Evolutionary conservation across 2,329 filamentous ascomycete species (phyloP).

Genomic region (Coniochaeta prunicola): DNA sequence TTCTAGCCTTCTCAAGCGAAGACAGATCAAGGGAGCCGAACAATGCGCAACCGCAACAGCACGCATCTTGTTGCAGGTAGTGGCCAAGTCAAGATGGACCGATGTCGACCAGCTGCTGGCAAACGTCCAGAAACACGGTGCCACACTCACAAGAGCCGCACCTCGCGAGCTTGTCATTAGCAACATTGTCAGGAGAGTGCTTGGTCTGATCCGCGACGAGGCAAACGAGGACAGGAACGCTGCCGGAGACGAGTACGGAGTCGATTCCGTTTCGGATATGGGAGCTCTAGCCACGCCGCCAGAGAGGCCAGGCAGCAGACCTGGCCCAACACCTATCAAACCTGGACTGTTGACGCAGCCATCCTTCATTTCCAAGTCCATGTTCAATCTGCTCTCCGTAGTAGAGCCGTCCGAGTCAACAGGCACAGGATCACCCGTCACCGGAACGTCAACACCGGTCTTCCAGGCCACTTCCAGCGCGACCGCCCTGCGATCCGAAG

Average conservation of each 20-base stretch:
- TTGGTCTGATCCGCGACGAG: constrained; percentile 88
- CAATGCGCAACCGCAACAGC: constrained; percentile 88
- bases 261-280: constrained; percentile 50
- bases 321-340: background rate
- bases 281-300: background rate
- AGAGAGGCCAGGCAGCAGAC: constrained; percentile 7
- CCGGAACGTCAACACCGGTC: constrained; percentile 22
- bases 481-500: constrained; percentile 77
- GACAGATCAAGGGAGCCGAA: constrained; percentile 82
- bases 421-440: constrained; percentile 25
- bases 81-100: constrained; percentile 71
- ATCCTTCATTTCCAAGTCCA: constrained; percentile 63
- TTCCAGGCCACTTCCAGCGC: constrained; percentile 32
- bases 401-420: constrained; percentile 42
- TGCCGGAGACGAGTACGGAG: constrained; percentile 47
- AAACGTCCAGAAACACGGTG: constrained; percentile 72
- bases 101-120: constrained; percentile 74
- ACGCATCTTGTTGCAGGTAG: constrained; percentile 78
- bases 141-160: constrained; percentile 72
- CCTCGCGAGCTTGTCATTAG: constrained; percentile 88
- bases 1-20: constrained; percentile 72
- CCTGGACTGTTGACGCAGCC: background rate
- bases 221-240: constrained; percentile 70
- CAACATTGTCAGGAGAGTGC: constrained; percentile 85
- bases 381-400: constrained; percentile 83